phyloP scores from a whole-genome alignment of 2,329 filamentous ascomycete genomes.

The Sporothrix protearum region DNA sequence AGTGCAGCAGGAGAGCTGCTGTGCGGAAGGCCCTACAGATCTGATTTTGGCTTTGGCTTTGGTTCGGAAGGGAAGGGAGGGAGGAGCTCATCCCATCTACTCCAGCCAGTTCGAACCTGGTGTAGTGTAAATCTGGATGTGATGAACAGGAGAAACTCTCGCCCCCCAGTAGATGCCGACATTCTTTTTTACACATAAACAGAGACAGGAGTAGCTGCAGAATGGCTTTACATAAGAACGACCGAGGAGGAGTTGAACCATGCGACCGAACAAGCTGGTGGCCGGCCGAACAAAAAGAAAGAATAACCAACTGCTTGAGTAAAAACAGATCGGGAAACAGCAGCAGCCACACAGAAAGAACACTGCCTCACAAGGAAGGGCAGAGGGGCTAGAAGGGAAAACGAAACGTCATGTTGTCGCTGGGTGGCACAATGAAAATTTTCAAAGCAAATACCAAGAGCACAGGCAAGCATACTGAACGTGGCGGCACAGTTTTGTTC shows the following conservation, averaged over 20 bases:
- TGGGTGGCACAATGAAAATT: not conserved
- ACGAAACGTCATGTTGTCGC: not conserved
- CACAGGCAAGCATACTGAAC: not conserved
- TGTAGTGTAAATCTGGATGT: not conserved
- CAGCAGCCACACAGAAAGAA: not conserved
- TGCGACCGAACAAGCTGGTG: not conserved
- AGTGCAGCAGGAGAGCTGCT: not conserved
- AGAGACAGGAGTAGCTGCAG: not conserved
- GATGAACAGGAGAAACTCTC: not conserved
- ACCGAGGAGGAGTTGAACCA: not conserved
- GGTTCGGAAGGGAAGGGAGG: not conserved
- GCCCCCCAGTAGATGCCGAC: not conserved
- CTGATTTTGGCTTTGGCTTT: not conserved
- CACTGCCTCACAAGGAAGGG: not conserved
- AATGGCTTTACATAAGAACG: not conserved
- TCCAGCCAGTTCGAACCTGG: not conserved
- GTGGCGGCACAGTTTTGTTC: not conserved
- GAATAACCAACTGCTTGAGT: not conserved
- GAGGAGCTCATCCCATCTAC: not conserved
- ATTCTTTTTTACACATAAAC: not conserved
- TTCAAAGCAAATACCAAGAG: not conserved
- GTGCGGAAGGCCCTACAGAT: not conserved
- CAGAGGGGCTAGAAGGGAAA: not conserved
- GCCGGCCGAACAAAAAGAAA: not conserved
- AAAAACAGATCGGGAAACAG: constrained; percentile 2